These are phyloP conservation scores for Amaranthus tricolor DNA, from an alignment of 179 eudicot species.

Conservation along the genomic window DNA sequence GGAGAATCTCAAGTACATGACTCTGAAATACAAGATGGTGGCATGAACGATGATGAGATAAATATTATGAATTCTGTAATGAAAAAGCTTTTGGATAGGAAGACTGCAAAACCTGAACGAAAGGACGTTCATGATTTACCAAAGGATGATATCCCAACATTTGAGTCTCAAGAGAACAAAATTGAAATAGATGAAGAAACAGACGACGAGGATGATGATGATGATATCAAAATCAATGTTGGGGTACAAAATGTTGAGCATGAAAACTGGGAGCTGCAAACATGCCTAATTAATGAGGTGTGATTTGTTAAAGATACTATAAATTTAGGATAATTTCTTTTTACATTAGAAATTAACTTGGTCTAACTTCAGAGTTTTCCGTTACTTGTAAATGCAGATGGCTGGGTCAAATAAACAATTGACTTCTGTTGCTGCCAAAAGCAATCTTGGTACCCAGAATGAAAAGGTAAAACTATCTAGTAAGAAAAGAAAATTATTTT, in stretches of 20 bases:
- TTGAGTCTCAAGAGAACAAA: slow-evolving; percentile 27
- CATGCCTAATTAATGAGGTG: slow-evolving; percentile 42
- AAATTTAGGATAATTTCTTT: background rate
- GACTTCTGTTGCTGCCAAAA: slow-evolving; percentile 25
- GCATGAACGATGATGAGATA: slow-evolving; percentile 70
- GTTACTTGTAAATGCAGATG: slow-evolving; percentile 33
- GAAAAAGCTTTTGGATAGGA: slow-evolving; percentile 57
- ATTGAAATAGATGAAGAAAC: slow-evolving; percentile 31
- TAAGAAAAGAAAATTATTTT: slow-evolving; percentile 50
- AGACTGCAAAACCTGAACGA: slow-evolving; percentile 21
- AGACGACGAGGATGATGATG: slow-evolving; percentile 49
- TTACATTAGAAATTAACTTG: background rate
- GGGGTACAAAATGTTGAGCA: slow-evolving; percentile 31
- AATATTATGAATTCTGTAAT: slow-evolving; percentile 72
- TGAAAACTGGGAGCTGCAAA: slow-evolving; percentile 34
- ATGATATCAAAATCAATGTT: slow-evolving; percentile 55
- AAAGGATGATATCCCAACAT: slow-evolving; percentile 18
- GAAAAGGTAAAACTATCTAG: slow-evolving; percentile 22
- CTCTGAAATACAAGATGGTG: slow-evolving; percentile 37
- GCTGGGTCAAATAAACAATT: slow-evolving; percentile 25
- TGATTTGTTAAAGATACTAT: background rate
- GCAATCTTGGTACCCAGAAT: slow-evolving; percentile 23
- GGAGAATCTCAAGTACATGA: slow-evolving; percentile 15
- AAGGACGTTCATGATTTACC: slow-evolving; percentile 18
- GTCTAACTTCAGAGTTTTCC: slow-evolving; percentile 12